These are phyloP conservation scores for Lophiostoma macrostomum DNA, from an alignment of 495 filamentous ascomycete genomes.

Conservation along the genomic window DNA sequence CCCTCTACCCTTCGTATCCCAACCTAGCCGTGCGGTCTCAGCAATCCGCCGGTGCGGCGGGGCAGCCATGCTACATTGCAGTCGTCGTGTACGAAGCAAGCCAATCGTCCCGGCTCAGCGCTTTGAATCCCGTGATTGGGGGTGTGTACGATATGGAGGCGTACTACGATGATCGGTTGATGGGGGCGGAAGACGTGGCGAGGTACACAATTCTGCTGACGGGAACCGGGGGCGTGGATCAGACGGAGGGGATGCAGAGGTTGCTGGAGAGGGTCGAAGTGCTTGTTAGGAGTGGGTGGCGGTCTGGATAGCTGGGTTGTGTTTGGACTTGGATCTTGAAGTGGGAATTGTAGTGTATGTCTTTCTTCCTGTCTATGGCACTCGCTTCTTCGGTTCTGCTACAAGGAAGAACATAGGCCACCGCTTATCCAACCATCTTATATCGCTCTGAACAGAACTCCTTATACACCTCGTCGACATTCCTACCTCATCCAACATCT, in stretches of 20 bases:
- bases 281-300: slow-evolving; percentile 16
- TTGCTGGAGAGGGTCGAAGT: slow-evolving; percentile 15
- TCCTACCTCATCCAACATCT: no score
- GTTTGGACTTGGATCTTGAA: no score
- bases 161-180: slow-evolving; percentile 16
- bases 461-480: no score
- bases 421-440: no score
- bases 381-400: no score
- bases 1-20: slow-evolving; percentile 14
- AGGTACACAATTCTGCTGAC: slow-evolving; percentile 7
- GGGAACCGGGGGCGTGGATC: slow-evolving; percentile 16
- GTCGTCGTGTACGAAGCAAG: slow-evolving; percentile 7
- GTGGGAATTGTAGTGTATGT: no score
- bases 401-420: no score
- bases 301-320: no score
- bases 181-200: neutral
- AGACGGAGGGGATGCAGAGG: slow-evolving; percentile 15
- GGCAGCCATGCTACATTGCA: slow-evolving; percentile 1
- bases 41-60: slow-evolving; percentile 7
- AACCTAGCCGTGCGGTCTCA: slow-evolving; percentile 8
- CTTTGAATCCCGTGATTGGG: slow-evolving; percentile 11
- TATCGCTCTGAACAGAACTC: no score
- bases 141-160: neutral
- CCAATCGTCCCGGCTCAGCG: neutral
- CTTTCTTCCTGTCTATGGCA: no score